Conservation (phyloP, 2,329 filamentous ascomycete species). For the Aspergillus sp. region DNA sequence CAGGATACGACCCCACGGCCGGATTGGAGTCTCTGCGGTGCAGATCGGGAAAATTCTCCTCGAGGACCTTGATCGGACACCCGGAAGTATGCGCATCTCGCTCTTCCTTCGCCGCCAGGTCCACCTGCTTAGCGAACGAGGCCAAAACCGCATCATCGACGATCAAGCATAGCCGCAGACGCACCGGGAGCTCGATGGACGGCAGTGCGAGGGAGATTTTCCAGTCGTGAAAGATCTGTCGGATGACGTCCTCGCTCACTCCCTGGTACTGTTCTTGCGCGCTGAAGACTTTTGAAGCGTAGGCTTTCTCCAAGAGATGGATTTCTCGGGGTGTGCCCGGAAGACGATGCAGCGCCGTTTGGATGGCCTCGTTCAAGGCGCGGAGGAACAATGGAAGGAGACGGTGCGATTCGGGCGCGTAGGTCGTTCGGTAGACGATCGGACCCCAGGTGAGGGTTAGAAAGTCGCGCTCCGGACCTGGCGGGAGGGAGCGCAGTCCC, state of each 20-base stretch:
- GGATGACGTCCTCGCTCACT: constrained; percentile 18
- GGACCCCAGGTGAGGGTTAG: constrained; percentile 30
- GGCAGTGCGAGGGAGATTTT: constrained; percentile 27
- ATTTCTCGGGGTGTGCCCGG: constrained; percentile 21
- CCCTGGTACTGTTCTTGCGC: constrained; percentile 12
- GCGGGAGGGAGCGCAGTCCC: constrained; percentile 25
- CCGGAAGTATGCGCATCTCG: constrained; percentile 10
- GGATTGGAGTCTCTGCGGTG: constrained; percentile 15
- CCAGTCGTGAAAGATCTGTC: constrained; percentile 27
- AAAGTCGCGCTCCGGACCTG: constrained; percentile 27
- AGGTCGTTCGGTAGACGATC: constrained; percentile 28
- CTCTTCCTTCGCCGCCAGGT: constrained; percentile 13
- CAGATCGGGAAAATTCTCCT: constrained; percentile 30
- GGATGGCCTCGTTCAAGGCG: constrained; percentile 60
- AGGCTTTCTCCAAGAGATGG: constrained; percentile 17
- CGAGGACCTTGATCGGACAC: constrained; percentile 27
- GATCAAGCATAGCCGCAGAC: constrained; percentile 26
- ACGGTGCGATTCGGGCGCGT: constrained; percentile 23
- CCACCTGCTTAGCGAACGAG: constrained; percentile 13
- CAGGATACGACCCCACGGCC: constrained; percentile 16
- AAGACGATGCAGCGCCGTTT: constrained; percentile 17
- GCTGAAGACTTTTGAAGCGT: constrained; percentile 28
- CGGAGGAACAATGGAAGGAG: constrained; percentile 56
- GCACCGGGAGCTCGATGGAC: constrained; percentile 24
- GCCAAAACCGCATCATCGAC: constrained; percentile 25